Evolutionary conservation across 2,329 filamentous ascomycete genomes (phyloP), one percentile per base, ranked within the genome.

Genomic region (Apiospora malaysiana): DNA sequence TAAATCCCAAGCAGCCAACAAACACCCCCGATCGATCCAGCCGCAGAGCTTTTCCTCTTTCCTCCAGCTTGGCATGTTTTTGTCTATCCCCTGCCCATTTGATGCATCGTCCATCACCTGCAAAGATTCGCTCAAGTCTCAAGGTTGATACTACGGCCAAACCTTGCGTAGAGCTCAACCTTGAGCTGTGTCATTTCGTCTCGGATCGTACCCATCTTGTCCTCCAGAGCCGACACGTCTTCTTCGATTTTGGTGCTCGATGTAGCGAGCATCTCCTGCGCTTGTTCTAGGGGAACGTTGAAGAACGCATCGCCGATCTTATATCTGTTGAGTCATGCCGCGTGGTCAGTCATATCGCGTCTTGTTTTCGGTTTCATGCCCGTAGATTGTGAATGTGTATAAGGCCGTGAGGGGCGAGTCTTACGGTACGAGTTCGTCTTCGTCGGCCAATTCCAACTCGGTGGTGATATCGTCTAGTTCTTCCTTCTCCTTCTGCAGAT

Each of bases 251-350:
- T 89, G 73, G 91, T 87, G 7, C 91, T 91, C 7, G 93, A 92
- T 14, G 88, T 83, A 23, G 90, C 85, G 6, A 99, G 90, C 83
- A 98, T 89, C 76, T 95, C 91, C 79, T 98, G 94, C 2, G 96
- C 96, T 80, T 97, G 92, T 67, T 91, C 84, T 21, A 98, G 88
- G 10, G 93, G 91, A 69, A 99, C 84, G 71, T 94, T 93, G 81
- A 98, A 93, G 84, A 98, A 99, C 7, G 94, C 93, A 81, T 98
- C 96, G 75, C 96, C 96, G 71, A 99, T 94, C 84, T 97, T 97
- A 86, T 98, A 98, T 71, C 95, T 98, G 67, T 66, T 18, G 10
- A 25, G 56, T 40, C 32, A 63, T 40, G 56, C 37, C 9, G 56
- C 42, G 21, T 47, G 21, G 68, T 75, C 42, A 63, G 56, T 32